Evolutionary conservation across 495 filamentous ascomycete genomes (phyloP).

Genomic region (Pyrenula aspistea): DNA sequence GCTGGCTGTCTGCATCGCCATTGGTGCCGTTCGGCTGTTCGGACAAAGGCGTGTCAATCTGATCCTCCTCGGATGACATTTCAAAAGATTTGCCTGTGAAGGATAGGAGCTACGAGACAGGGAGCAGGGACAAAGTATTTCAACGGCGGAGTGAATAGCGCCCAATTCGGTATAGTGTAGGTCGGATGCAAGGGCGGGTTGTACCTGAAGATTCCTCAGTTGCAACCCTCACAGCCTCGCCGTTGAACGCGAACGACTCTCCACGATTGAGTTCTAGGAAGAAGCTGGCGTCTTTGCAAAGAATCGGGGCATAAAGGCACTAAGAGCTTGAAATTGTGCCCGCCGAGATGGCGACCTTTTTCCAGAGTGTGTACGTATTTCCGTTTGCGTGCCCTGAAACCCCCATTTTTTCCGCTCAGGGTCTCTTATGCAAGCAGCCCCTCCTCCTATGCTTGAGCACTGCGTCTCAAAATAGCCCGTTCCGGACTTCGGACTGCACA

Average conservation of each 20-base stretch:
- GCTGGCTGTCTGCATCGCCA: conserved; percentile 5
- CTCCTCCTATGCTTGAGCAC: conserved; percentile 19
- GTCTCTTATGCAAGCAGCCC: conserved; percentile 24
- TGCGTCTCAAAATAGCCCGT: not conserved
- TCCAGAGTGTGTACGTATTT: conserved; percentile 65
- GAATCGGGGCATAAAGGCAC: not conserved
- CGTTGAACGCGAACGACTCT: not conserved
- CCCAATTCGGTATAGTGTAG: not conserved
- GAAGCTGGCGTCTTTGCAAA: too few species aligned
- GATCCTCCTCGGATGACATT: conserved; percentile 1
- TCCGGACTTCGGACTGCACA: not conserved
- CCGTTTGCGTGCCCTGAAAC: conserved; percentile 11
- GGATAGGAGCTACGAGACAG: too few species aligned
- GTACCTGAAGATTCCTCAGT: not conserved
- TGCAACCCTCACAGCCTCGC: not conserved
- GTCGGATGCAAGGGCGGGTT: not conserved
- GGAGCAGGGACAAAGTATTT: not conserved
- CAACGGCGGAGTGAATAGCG: not conserved
- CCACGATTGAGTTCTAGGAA: not conserved
- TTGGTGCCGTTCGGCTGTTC: conserved; percentile 3
- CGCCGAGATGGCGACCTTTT: conserved; percentile 58
- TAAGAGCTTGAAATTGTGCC: not conserved
- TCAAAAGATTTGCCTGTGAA: too few species aligned
- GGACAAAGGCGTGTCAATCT: not conserved
- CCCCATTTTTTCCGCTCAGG: conserved; percentile 24